These are phyloP conservation scores for Pestalotiopsis sp. DNA, from an alignment of 2,329 filamentous ascomycete species.

Conservation along the genomic window DNA sequence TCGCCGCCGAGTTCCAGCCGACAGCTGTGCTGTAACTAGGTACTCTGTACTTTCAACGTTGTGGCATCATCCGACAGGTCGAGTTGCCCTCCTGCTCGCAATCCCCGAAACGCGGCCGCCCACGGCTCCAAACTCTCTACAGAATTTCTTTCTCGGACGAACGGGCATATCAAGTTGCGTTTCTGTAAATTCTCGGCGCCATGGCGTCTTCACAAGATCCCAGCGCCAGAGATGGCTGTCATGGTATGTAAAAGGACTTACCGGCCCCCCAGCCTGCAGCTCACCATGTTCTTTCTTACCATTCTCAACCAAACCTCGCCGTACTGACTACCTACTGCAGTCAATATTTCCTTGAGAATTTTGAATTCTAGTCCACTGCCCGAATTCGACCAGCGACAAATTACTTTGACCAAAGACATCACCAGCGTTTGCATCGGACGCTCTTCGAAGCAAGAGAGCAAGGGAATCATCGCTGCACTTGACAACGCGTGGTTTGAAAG, in stretches of 20 bases:
- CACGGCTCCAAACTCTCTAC: too few species aligned
- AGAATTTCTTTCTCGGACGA: too few species aligned
- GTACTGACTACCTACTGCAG: constrained; percentile 1
- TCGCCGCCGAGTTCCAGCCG: not conserved
- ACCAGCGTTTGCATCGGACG: constrained; percentile 41
- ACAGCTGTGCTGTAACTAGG: not conserved
- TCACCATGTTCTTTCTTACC: not conserved
- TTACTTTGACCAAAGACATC: constrained; percentile 30
- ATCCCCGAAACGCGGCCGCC: too few species aligned
- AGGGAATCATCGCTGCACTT: constrained; percentile 40
- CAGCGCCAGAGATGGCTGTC: not conserved
- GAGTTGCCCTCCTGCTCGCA: too few species aligned
- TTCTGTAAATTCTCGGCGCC: not conserved
- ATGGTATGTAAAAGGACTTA: not conserved
- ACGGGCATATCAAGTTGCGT: not conserved
- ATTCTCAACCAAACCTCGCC: not conserved
- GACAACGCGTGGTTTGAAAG: constrained; percentile 72
- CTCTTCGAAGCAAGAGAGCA: constrained; percentile 47
- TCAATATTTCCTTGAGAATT: not conserved
- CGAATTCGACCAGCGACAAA: constrained; percentile 25
- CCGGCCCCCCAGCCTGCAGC: not conserved
- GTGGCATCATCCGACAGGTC: too few species aligned
- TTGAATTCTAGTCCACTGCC: not conserved
- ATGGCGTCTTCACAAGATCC: not conserved
- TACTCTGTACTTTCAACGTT: not conserved